Evolutionary conservation across 176 grass and related monocot genomes (phyloP), one percentile per base, ranked within the genome.

Genomic region (Aegilops longissima): DNA sequence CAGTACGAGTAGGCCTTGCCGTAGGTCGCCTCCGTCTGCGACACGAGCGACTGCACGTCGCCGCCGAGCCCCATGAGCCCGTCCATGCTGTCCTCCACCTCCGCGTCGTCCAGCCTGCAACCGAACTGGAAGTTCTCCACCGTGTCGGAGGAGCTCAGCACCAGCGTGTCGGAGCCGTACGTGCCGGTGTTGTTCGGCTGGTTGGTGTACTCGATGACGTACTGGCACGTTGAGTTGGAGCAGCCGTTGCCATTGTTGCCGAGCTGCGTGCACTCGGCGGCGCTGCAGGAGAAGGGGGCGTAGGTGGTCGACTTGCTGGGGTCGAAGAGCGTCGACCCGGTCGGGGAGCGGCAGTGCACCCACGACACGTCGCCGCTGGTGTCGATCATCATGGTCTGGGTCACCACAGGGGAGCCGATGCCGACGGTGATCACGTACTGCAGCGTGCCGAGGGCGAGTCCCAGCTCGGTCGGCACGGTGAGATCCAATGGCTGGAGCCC

Each of bases 51-150:
- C 38, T 84, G 62, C 8, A 8, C 13, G 59, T 18, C 82, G 83
- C 91, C 84, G 18, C 95, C 95, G 73, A 97, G 90, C 8, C 90
- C 95, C 23, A 97, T 78, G 36, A 97, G 89, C 56, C 95, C 95
- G 12, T 82, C 91, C 40, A 11, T 44, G 40, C 40, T 44, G 2
- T 87, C 89, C 5, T 36, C 39, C 39, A 12, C 40, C 40, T 44
- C 40, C 40, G 40, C 40, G 9, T 88, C 94, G 8, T 40, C 14
- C 45, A 90, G 81, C 58, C 95, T 93, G 79, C 95, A 97, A 11
- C 92, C 92, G 65, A 94, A 94, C 34, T 59, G 86, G 80, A 94
- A 94, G 27, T 20, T 40, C 3, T 29, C 10, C 45, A 85, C 12
- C 16, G 75, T 68, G 47, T 85, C 77, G 35, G 49, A 44, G 12